Evolutionary conservation across 345 rosid species (phyloP), one percentile per base, ranked within the genome.

Genomic region (Citrus cavaleriei): DNA sequence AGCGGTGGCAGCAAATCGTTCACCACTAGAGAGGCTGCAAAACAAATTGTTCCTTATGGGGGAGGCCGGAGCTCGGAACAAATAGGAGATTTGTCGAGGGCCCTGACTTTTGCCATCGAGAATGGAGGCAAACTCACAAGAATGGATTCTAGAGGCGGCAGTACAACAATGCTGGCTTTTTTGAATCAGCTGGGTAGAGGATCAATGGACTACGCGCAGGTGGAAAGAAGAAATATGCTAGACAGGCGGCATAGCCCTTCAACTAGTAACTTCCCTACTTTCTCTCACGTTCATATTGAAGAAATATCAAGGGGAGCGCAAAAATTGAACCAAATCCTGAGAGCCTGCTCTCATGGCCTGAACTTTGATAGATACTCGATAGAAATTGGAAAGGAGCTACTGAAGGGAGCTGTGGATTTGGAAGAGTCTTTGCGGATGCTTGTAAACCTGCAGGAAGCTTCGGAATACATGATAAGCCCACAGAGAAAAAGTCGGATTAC

Each of bases 401-500:
- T 93, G 86, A 91, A 93, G 84, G 97, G 97, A 60, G 94, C 98
- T 28, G 67, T 83, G 72, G 95, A 96, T 74, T 87, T 94, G 84
- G 94, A 93, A 85, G 93, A 93, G 77, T 92, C 97, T 27, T 77
- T 94, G 78, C 78, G 91, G 88, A 87, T 89, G 94, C 93, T 96
- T 72, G 91, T 91, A 35, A 90, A 91, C 87, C 74, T 91, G 70
- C 95, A 94, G 82, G 92, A 90, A 82, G 87, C 90, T 78, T 92
- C 95, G 22, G 92, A 90, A 3, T 83, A 85, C 82, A 83, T 80
- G 85, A 79, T 77, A 55, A 73, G 54, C 4, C 91, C 88, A 3
- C 88, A 83, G 64, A 86, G 88, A 74, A 93, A 79, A 81, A 87
- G 77, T 75, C 75, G 88, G 70, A 84, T 96, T 87, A 91, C 87